phyloP scores from a whole-genome alignment of 2,329 filamentous ascomycete species.

The Trichoderma pleuroti region DNA sequence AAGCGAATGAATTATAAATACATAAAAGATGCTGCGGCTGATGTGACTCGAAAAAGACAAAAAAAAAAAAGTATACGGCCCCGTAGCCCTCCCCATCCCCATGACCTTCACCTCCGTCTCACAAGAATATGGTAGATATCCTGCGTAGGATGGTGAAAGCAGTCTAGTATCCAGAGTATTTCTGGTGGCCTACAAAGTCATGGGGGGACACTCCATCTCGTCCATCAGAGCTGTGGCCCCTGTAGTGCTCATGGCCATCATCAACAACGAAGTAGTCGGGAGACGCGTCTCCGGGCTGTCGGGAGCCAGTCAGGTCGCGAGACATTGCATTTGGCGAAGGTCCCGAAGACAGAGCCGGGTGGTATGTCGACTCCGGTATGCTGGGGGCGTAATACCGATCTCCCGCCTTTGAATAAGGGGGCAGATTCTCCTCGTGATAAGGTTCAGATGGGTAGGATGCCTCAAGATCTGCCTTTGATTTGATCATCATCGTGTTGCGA shows the following conservation, averaged over 20 bases:
- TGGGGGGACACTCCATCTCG: not conserved
- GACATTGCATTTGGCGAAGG: not conserved
- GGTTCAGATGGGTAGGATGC: slow-evolving; percentile 41
- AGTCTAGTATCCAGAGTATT: slow-evolving; percentile 1
- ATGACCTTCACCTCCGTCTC: not conserved
- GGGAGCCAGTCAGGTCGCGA: slow-evolving; percentile 1
- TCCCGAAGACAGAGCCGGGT: not conserved
- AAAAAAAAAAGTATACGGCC: not conserved
- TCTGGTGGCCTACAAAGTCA: slow-evolving; percentile 1
- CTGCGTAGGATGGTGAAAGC: not conserved
- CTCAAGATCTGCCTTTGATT: slow-evolving; percentile 34
- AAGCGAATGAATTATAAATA: slow-evolving; percentile 16
- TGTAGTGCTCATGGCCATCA: slow-evolving; percentile 22
- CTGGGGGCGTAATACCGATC: slow-evolving; percentile 31
- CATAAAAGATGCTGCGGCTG: slow-evolving; percentile 13
- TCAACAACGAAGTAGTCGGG: slow-evolving; percentile 42
- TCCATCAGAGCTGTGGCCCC: not conserved
- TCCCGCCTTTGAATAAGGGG: slow-evolving; percentile 30
- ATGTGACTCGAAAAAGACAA: not conserved
- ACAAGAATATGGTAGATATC: not conserved
- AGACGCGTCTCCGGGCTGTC: slow-evolving; percentile 28
- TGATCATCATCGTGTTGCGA: slow-evolving; percentile 78
- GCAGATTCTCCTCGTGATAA: slow-evolving; percentile 36
- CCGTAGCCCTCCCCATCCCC: not conserved
- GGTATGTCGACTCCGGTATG: slow-evolving; percentile 22